Conservation (phyloP, 2,329 filamentous ascomycete species). For the Bipolaris zeicola region DNA sequence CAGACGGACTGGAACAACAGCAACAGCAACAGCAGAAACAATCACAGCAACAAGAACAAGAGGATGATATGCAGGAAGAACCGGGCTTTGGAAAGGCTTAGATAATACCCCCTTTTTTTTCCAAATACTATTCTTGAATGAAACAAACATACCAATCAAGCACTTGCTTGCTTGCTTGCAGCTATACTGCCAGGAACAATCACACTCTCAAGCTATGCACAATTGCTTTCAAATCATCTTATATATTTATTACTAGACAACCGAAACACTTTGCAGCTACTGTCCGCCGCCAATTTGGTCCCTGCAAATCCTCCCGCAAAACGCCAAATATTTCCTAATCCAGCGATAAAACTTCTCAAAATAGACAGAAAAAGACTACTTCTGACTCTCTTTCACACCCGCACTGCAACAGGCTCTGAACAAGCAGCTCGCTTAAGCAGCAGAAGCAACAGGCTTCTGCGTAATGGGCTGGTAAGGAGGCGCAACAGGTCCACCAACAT, state of each 20-base stretch:
- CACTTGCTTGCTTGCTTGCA: neutral
- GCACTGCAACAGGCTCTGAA: neutral
- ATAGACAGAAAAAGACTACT: slow-evolving; percentile 1
- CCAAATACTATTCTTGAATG: neutral
- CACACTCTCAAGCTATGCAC: neutral
- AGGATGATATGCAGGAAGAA: slow-evolving; percentile 25
- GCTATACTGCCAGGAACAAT: neutral
- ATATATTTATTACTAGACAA: slow-evolving; percentile 1
- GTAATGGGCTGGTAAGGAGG: slow-evolving; percentile 42
- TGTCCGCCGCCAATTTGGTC: neutral
- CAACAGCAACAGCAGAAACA: neutral
- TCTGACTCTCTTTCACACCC: too few relatives aligned
- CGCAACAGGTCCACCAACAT: slow-evolving; percentile 36
- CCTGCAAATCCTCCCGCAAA: neutral
- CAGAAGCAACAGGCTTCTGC: slow-evolving; percentile 38
- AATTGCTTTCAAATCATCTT: neutral
- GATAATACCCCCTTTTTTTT: neutral
- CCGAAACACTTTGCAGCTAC: neutral
- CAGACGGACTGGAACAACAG: neutral
- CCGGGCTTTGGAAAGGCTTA: slow-evolving; percentile 41
- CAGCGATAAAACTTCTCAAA: neutral
- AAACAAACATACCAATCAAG: neutral
- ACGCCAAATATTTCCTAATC: neutral
- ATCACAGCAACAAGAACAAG: slow-evolving; percentile 5
- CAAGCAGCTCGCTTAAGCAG: slow-evolving; percentile 25